Evolutionary conservation across 345 rosid genomes (phyloP).

Genomic region (Physaria fendleri): DNA sequence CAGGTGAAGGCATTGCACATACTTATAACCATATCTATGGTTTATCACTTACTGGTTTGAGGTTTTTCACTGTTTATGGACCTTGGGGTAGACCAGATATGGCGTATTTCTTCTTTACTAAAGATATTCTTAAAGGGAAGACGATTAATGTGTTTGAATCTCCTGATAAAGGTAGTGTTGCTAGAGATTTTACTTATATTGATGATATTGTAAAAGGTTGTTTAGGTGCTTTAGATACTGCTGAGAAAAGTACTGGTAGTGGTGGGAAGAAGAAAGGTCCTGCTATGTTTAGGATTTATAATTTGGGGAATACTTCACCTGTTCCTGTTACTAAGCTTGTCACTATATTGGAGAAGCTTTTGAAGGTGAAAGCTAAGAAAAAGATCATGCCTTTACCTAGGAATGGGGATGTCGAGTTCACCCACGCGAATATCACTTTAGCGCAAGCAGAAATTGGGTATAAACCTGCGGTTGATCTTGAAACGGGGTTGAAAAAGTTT

Average conservation of each 20-base stretch:
- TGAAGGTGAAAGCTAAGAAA: slow-evolving; percentile 56
- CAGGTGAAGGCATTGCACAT: slow-evolving; percentile 64
- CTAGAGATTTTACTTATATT: slow-evolving; percentile 64
- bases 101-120: slow-evolving; percentile 71
- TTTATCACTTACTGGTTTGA: slow-evolving; percentile 51
- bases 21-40: slow-evolving; percentile 68
- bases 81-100: slow-evolving; percentile 76
- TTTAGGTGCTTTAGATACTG: slow-evolving; percentile 54
- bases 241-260: slow-evolving; percentile 63
- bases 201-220: slow-evolving; percentile 70
- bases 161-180: slow-evolving; percentile 49
- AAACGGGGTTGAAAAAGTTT: slow-evolving; percentile 62
- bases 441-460: slow-evolving; percentile 52
- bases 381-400: slow-evolving; percentile 52
- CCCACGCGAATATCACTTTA: slow-evolving; percentile 53
- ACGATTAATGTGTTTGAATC: slow-evolving; percentile 41
- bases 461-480: slow-evolving; percentile 53
- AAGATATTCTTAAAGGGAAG: slow-evolving; percentile 48
- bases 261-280: slow-evolving; percentile 61
- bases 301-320: slow-evolving; percentile 61
- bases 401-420: slow-evolving; percentile 68
- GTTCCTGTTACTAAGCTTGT: slow-evolving; percentile 53
- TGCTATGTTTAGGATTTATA: slow-evolving; percentile 50
- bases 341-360: slow-evolving; percentile 51
- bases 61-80: slow-evolving; percentile 68